Base-by-base conservation (phyloP, 2,329 filamentous ascomycete species). In the Xylariaceae sp. region DNA sequence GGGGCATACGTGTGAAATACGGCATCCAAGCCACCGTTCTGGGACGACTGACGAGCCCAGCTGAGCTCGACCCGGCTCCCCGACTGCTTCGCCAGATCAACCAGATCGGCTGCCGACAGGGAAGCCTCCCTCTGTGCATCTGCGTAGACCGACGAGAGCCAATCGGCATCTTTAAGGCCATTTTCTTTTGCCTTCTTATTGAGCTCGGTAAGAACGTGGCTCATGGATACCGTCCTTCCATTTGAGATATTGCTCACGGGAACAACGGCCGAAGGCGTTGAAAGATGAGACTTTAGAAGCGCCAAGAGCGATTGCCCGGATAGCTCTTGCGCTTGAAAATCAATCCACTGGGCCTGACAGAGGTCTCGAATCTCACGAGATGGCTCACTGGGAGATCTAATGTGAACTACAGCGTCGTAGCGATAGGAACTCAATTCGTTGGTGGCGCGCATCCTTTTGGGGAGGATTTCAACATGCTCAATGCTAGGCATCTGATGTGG, bases 381-480 rank as follows among this genome's bases (percentile, higher is more conserved):
- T 10, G 9, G 13, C 11, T 16, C 18, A 19, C 6, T 42, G 40
- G 40, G 14, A 13, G 38, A 28, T 9, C 42, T 47, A 14, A 51
- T 14, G 34, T 52, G 41, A 10, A 52, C 12, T 22, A 47, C 16
- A 22, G 50, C 50, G 7, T 14, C 28, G 22, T 52, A 52, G 12
- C 50, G 50, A 31, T 48, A 48, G 33, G 38, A 19, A 31, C 50
- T 52, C 12, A 48, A 41, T 18, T 48, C 50, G 13, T 52, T 52
- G 6, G 45, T 44, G 7, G 45, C 45, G 31, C 19, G 16, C 50
- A 48, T 52, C 10, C 39, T 52, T 19, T 52, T 48, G 18, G 45
- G 45, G 31, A 48, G 34, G 22, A 52, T 43, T 36, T 52, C 50
- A 14, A 52, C 50, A 45, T 52, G 50, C 19, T 41, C 33, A 42